These are phyloP conservation scores for Sporothrix pseudoabietina DNA, from an alignment of 2,329 filamentous ascomycete species.

Conservation along the genomic window DNA sequence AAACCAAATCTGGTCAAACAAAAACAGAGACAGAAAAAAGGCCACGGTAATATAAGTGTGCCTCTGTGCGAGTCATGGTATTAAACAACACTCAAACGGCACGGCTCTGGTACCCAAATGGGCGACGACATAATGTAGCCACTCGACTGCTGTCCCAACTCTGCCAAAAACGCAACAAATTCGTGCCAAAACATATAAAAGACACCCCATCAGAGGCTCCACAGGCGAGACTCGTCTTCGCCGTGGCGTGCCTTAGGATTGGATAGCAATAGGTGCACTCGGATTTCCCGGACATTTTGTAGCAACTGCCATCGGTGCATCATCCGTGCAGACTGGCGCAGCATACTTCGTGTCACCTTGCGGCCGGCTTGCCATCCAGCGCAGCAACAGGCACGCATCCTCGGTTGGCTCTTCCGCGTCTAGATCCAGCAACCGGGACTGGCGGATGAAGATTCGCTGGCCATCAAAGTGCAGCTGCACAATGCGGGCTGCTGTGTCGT, in stretches of 20 bases:
- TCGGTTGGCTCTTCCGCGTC: neutral
- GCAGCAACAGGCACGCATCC: slow-evolving; percentile 4
- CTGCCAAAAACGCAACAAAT: neutral
- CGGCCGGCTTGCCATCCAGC: slow-evolving; percentile 8
- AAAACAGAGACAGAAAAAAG: neutral
- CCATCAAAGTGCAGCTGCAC: neutral
- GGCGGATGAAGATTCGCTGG: neutral
- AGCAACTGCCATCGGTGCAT: neutral
- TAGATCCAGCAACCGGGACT: slow-evolving; percentile 1
- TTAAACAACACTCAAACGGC: neutral
- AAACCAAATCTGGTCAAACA: neutral
- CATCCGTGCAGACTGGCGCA: neutral
- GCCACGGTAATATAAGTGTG: neutral
- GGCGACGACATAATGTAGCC: neutral
- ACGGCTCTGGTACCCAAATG: neutral
- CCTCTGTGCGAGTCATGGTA: neutral
- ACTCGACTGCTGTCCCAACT: neutral
- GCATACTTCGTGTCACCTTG: slow-evolving; percentile 3
- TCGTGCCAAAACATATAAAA: neutral
- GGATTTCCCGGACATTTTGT: neutral
- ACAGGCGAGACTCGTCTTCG: neutral
- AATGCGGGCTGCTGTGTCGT: neutral
- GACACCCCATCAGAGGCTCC: neutral
- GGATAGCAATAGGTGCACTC: neutral
- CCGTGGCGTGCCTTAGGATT: neutral